Evolutionary conservation across 805 yeast species (phyloP).

Genomic region (Candida tibetensis): DNA sequence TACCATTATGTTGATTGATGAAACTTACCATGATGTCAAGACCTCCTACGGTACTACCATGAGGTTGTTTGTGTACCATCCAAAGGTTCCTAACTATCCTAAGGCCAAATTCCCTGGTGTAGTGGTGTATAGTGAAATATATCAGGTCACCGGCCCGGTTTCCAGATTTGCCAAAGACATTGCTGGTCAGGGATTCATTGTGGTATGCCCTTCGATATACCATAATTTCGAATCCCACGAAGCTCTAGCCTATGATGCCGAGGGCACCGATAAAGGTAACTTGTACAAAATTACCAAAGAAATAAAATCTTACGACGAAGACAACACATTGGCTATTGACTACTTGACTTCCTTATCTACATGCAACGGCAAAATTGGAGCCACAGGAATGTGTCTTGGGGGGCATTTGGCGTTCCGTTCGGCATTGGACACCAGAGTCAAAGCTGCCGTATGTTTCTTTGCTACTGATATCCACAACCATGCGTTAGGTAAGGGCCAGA

Average conservation of each 20-base stretch:
- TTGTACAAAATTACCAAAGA: conserved; percentile 64
- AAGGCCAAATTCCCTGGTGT: conserved; percentile 79
- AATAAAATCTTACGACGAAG: conserved; percentile 72
- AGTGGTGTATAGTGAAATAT: conserved; percentile 73
- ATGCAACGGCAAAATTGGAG: conserved; percentile 71
- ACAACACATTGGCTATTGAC: conserved; percentile 60
- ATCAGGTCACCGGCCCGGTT: conserved; percentile 83
- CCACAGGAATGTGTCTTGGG: conserved; percentile 86
- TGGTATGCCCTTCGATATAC: conserved; percentile 75
- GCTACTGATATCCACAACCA: conserved; percentile 76
- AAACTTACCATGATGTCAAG: conserved; percentile 58
- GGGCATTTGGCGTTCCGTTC: conserved; percentile 78
- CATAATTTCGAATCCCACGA: conserved; percentile 68
- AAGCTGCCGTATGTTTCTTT: conserved; percentile 72
- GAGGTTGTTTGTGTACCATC: conserved; percentile 65
- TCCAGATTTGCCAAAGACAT: conserved; percentile 72
- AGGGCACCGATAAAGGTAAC: conserved; percentile 77
- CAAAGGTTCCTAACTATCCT: conserved; percentile 71
- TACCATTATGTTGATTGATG: conserved; percentile 60
- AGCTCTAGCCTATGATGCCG: conserved; percentile 64
- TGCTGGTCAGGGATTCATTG: conserved; percentile 77
- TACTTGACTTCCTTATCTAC: conserved; percentile 56
- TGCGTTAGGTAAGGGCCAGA: conserved; percentile 59
- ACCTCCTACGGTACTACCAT: conserved; percentile 67
- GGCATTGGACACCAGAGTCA: conserved; percentile 60